Evolutionary conservation across 345 rosid species (phyloP).

Genomic region (Gossypium rotundifolium): DNA sequence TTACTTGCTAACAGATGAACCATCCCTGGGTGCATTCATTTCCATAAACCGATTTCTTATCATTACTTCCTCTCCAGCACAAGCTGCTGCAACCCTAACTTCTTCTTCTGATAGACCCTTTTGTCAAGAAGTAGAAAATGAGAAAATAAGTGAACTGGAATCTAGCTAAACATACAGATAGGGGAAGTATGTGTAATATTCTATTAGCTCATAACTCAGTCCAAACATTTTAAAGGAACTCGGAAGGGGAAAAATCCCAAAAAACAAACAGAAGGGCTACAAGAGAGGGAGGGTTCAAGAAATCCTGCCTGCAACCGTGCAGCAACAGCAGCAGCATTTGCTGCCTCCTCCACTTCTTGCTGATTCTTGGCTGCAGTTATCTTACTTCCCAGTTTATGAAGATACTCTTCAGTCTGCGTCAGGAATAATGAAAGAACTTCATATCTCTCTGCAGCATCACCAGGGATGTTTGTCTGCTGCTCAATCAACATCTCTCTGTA

Average conservation of each 20-base stretch:
- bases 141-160: constrained; percentile 18
- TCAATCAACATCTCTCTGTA: constrained; percentile 98
- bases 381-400: constrained; percentile 84
- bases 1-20: constrained; percentile 94
- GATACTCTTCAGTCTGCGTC: constrained; percentile 98
- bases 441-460: constrained; percentile 97
- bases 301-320: constrained; percentile 77
- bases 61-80: constrained; percentile 97
- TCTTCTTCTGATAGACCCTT: constrained; percentile 99
- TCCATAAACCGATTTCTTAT: constrained; percentile 88
- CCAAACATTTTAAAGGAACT: neutral
- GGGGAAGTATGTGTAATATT: neutral
- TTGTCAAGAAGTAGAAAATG: constrained; percentile 20
- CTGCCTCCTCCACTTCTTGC: constrained; percentile 99
- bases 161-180: neutral
- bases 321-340: constrained; percentile 86
- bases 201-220: neutral
- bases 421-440: constrained; percentile 91
- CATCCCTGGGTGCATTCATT: constrained; percentile 95
- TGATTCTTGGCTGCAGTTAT: constrained; percentile 90
- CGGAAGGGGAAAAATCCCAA: neutral
- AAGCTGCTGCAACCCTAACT: constrained; percentile 83
- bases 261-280: neutral
- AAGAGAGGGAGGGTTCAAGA: neutral
- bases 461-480: constrained; percentile 85